Conservation (phyloP, 2,329 filamentous ascomycete species). For the Alternaria sp. region DNA sequence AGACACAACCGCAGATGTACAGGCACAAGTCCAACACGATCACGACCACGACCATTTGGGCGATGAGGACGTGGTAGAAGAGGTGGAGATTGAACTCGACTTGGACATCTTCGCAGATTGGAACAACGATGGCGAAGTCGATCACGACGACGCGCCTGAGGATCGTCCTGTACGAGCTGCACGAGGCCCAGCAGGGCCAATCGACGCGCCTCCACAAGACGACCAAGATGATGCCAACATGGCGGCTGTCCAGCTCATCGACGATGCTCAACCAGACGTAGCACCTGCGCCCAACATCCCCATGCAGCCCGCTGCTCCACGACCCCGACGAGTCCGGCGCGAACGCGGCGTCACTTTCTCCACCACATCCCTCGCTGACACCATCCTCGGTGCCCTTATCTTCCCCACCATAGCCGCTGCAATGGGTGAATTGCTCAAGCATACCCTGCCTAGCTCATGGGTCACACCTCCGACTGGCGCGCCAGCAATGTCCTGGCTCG, state of each 20-base stretch:
- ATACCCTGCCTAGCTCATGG: conserved; percentile 73
- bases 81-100: conserved; percentile 54
- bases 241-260: conserved; percentile 11
- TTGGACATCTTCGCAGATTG: conserved; percentile 57
- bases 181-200: conserved; percentile 36
- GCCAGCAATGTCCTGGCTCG: conserved; percentile 29
- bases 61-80: conserved; percentile 58
- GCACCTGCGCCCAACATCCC: conserved; percentile 44
- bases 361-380: conserved; percentile 64
- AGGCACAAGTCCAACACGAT: conserved; percentile 28
- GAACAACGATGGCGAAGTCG: conserved; percentile 41
- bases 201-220: conserved; percentile 46
- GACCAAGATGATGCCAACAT: conserved; percentile 28
- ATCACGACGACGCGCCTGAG: conserved; percentile 51
- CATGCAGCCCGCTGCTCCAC: conserved; percentile 27
- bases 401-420: conserved; percentile 83
- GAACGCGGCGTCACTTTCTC: conserved; percentile 62
- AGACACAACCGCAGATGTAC: conserved; percentile 25
- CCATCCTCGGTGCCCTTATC: conserved; percentile 73
- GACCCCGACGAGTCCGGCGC: conserved; percentile 44
- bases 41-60: conserved; percentile 43
- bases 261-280: conserved; percentile 27
- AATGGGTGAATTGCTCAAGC: conserved; percentile 77
- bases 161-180: conserved; percentile 42
- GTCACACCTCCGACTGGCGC: conserved; percentile 55